These are phyloP conservation scores for Solanum sejunctum DNA, from an alignment of 257 asterid genomes.

Conservation along the genomic window DNA sequence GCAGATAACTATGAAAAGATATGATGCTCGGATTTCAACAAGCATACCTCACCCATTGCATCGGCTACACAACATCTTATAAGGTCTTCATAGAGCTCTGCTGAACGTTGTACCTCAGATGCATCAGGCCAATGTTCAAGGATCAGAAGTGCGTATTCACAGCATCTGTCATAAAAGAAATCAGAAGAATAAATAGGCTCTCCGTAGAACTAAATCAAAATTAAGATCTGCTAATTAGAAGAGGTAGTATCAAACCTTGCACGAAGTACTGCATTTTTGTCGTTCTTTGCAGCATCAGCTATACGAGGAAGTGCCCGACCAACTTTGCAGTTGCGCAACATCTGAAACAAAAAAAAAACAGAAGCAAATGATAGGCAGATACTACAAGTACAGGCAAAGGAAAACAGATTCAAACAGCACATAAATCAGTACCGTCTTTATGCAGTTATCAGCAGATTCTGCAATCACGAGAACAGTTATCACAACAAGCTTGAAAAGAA, in stretches of 20 bases:
- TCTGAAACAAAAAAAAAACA: conserved; percentile 25
- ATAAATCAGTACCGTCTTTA: conserved; percentile 63
- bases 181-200: neutral
- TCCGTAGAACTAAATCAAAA: neutral
- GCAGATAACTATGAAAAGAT: neutral
- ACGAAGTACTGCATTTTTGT: conserved; percentile 89
- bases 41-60: conserved; percentile 95
- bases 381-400: neutral
- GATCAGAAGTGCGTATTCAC: conserved; percentile 89
- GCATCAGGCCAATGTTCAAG: conserved; percentile 99
- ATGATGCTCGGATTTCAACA: neutral
- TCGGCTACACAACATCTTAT: conserved; percentile 86
- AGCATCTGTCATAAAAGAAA: conserved; percentile 42
- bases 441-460: conserved; percentile 99
- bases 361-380: neutral
- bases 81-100: conserved; percentile 89
- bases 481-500: conserved; percentile 99
- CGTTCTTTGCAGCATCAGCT: conserved; percentile 88
- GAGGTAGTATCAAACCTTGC: conserved; percentile 49
- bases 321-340: conserved; percentile 96
- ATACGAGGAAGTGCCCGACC: conserved; percentile 81
- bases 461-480: conserved; percentile 98
- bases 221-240: neutral
- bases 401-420: neutral
- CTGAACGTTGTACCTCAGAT: conserved; percentile 91